Base-by-base conservation (phyloP, 345 rosid genomes). In the Boechera stricta region DNA sequence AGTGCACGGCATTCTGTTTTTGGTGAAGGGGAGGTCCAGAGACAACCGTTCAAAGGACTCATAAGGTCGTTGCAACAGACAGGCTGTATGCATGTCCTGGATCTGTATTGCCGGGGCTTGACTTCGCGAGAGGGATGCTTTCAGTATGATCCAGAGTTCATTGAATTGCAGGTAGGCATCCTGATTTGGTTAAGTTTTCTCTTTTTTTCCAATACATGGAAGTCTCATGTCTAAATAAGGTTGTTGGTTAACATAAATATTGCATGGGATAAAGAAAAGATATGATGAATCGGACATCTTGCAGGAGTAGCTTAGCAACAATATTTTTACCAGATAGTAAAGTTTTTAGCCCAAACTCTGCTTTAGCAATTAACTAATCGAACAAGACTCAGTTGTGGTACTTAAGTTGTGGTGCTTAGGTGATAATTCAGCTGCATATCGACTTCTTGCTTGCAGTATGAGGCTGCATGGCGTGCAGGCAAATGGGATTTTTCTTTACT, bases 381-480 rank as follows among this genome's bases (percentile, higher is more conserved):
- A 57, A 16, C 32, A 26, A 12, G 29, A 56, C 47, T 8, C 38
- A 36, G 65, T n/a, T 63, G 32, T 26, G 33, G 28, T 54, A 69
- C n/a, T 16, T 28, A 62, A 69, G 64, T 60, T 76, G 63, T 67
- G 45, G 63, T 59, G 18, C 54, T 56, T 74, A 65, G 57, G 36
- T 61, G 41, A 41, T 53, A 33, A 76, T 52, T 66, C 32, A 67
- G 61, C 58, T 76, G 61, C 44, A 75, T 48, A 75, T 51, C 29
- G 49, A 41, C 55, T 78, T 73, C 45, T 67, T 79, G 39, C 81
- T 71, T 85, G 86, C 87, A 94, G 98, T 92, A 88, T 62, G 97
- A 94, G 80, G 97, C 98, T 84, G 97, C 98, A 69, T 94, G 98
- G 97, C 97, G 87, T 78, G 87, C 95, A 32, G 97, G 95, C 68